Evolutionary conservation across 768 basidiomycete species (phyloP), one percentile per base, ranked within the genome.

Genomic region (Tricholoma sp.): DNA sequence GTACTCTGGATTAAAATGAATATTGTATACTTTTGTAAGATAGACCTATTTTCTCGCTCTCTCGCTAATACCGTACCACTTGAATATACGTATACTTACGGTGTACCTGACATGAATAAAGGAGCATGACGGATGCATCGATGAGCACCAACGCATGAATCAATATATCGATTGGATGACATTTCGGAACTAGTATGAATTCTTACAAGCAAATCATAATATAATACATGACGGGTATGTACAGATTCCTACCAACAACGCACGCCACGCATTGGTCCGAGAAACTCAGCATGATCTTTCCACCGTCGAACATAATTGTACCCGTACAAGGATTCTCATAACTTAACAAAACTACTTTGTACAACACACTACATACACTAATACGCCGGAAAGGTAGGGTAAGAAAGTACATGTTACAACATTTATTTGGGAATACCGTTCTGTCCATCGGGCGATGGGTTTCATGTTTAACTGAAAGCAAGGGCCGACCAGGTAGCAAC

Each of bases 401-500:
- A 19, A 29, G 0, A n/a, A 27, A 50, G 29, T 46, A 49, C 14
- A 29, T 49, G 9, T 31, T 31, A 50, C 47, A 50, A 50, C 19
- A 50, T 18, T 50, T 9, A 31, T 50, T 50, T 50, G n/a, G n/a
- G 47, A 29, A 14, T 3, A 24, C 22, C 22, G 45, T 10, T 43
- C n/a, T 43, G 41, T 21, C 46, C n/a, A 14, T 31, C n/a, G n/a
- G 27, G 27, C 16, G 6, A n/a, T 9, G 47, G 3, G 8, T 29
- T 19, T 50, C 27, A 47, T 46, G 31, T 61, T 77, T 64, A 86
- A 59, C 73, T 75, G 68, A 84, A 90, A 0, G 88, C 88, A 57
- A 91, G 69, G 22, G 85, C 86, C 16, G 84, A 81, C 88, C 88
- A 90, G 2, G 88, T 79, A 3, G 82, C 84, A 11, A 84, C 83